Conservation (phyloP, 345 rosid genomes). For the Lepidium africanum region DNA sequence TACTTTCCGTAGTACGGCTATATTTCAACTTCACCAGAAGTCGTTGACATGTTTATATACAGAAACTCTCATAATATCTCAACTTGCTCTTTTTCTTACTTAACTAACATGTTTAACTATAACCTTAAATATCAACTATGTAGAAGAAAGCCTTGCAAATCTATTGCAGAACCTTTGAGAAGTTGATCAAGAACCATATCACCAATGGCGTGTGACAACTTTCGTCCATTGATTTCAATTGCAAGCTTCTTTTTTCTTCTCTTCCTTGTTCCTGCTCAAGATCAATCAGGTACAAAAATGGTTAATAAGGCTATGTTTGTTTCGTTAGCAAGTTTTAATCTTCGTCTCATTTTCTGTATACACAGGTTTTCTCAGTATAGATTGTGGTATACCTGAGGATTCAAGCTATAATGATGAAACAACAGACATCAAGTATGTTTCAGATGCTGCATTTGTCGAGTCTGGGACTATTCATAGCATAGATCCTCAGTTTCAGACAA, state of each 20-base stretch:
- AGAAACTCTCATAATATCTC: not conserved
- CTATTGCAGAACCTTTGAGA: not conserved
- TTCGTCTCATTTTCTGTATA: not conserved
- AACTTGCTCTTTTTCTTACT: not conserved
- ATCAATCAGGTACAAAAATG: slow-evolving; percentile 26
- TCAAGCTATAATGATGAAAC: slow-evolving; percentile 22
- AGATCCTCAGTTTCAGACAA: not conserved
- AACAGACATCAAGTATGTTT: slow-evolving; percentile 28
- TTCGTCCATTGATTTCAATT: not conserved
- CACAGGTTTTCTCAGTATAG: slow-evolving; percentile 40
- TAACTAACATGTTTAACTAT: not conserved
- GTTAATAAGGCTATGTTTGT: not conserved
- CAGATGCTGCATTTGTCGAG: slow-evolving; percentile 28
- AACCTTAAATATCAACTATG: not conserved
- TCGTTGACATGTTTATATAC: no score
- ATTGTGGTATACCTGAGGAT: slow-evolving; percentile 25
- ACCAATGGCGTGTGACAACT: not conserved
- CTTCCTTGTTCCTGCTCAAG: slow-evolving; percentile 19
- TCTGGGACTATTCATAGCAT: slow-evolving; percentile 19
- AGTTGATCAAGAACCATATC: not conserved
- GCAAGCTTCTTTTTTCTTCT: not conserved
- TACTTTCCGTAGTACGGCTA: no score
- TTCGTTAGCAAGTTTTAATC: not conserved
- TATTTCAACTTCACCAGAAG: no score
- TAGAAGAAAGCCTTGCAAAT: not conserved